Conservation (phyloP, 495 filamentous ascomycete species). For the Trichoderma orchidacearum region DNA sequence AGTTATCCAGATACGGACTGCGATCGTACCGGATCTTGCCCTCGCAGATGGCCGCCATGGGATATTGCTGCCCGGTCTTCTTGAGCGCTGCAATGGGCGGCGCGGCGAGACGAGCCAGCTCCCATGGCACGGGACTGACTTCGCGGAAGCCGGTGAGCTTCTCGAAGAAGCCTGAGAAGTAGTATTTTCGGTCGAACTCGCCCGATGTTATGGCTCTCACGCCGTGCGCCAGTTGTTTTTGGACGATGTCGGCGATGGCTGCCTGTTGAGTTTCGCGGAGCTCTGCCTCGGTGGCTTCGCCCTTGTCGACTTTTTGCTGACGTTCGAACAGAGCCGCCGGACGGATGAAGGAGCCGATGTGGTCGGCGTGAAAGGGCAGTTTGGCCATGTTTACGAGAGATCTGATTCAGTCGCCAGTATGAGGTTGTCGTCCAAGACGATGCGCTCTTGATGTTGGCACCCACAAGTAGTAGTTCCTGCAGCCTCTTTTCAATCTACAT, state of each 20-base stretch:
- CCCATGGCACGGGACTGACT: conserved; percentile 33
- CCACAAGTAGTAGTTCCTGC: background rate
- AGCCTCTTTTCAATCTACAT: background rate
- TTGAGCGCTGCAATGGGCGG: conserved; percentile 67
- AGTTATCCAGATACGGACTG: conserved; percentile 52
- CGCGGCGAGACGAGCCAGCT: conserved; percentile 61
- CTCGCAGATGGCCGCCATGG: conserved; percentile 59
- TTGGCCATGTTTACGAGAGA: background rate
- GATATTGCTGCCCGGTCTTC: conserved; percentile 43
- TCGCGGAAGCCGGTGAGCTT: conserved; percentile 56
- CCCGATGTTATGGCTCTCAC: conserved; percentile 44
- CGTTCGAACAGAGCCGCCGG: conserved; percentile 46
- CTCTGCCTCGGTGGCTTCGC: conserved; percentile 17
- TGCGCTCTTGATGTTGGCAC: too few relatives aligned
- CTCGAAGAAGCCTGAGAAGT: conserved; percentile 60
- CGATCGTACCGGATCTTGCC: conserved; percentile 58
- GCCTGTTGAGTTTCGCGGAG: conserved; percentile 46
- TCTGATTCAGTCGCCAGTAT: background rate
- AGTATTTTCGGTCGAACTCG: conserved; percentile 56
- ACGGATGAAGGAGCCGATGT: conserved; percentile 69
- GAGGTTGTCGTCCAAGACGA: too few relatives aligned
- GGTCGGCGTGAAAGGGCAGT: conserved; percentile 68
- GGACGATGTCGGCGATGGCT: conserved; percentile 51
- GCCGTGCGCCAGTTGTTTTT: conserved; percentile 51
- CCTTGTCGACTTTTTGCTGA: conserved; percentile 15